Evolutionary conservation across 192 early-diverging fungal genomes (phyloP).

Genomic region (Backusella macrospora): DNA sequence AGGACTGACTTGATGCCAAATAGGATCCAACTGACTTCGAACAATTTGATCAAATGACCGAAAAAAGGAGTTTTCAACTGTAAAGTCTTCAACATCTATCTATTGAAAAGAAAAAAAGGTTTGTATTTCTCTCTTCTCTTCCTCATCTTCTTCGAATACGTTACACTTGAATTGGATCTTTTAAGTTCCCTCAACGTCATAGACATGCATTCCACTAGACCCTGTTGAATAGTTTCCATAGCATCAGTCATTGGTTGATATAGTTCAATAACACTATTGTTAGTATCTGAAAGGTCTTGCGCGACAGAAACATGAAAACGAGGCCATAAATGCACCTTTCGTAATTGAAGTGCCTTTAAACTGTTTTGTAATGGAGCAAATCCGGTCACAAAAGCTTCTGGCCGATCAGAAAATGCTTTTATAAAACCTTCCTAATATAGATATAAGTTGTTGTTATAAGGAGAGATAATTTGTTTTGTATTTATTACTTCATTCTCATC

Average conservation of each 20-base stretch:
- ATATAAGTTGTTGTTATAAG: neutral
- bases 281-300: slow-evolving; percentile 52
- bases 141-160: neutral
- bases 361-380: slow-evolving; percentile 89
- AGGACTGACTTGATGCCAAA: slow-evolving; percentile 82
- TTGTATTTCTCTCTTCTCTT: neutral
- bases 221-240: slow-evolving; percentile 84
- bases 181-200: slow-evolving; percentile 76
- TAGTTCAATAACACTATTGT: slow-evolving; percentile 73
- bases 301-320: slow-evolving; percentile 71
- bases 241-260: slow-evolving; percentile 74
- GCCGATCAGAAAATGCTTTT: slow-evolving; percentile 90
- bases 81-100: slow-evolving; percentile 80
- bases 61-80: slow-evolving; percentile 85
- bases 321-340: slow-evolving; percentile 90
- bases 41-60: slow-evolving; percentile 83
- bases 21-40: slow-evolving; percentile 74
- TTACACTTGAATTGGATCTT: slow-evolving; percentile 59
- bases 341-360: slow-evolving; percentile 76
- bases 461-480: neutral
- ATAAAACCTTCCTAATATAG: slow-evolving; percentile 74
- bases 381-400: slow-evolving; percentile 78
- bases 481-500: slow-evolving; percentile 69
- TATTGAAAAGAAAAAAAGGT: slow-evolving; percentile 27
- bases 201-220: slow-evolving; percentile 85